These are phyloP conservation scores for Zygoascus hellenicus DNA, from an alignment of 1,139 yeast genomes.

Conservation along the genomic window DNA sequence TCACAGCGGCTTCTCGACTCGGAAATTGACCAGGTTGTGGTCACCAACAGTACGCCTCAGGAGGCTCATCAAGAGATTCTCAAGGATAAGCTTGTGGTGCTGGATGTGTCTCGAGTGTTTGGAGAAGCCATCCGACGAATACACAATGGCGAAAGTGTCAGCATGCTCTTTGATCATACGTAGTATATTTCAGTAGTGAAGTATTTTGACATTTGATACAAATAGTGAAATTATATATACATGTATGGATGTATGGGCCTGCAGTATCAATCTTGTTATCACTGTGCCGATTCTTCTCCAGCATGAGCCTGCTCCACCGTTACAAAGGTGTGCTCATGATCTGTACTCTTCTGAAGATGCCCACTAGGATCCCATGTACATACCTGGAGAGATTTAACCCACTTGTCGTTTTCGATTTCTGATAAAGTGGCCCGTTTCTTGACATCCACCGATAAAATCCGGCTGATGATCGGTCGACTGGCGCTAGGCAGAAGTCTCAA, in stretches of 20 bases:
- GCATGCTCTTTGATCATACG: constrained; percentile 80
- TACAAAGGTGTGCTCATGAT: constrained; percentile 54
- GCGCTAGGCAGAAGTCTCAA: constrained; percentile 83
- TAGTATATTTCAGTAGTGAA: constrained; percentile 10
- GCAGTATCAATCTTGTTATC: no score
- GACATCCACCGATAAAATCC: constrained; percentile 70
- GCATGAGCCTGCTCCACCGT: constrained; percentile 44
- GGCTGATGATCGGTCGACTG: constrained; percentile 68
- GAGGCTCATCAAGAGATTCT: constrained; percentile 43
- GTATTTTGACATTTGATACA: no score
- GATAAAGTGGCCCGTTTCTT: constrained; percentile 59
- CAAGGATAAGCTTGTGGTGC: constrained; percentile 67
- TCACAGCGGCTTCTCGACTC: constrained; percentile 61
- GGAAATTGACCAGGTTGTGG: constrained; percentile 75
- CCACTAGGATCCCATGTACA: constrained; percentile 42
- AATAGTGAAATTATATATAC: no score
- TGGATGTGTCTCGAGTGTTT: constrained; percentile 81
- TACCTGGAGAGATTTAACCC: constrained; percentile 57
- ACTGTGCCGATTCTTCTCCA: constrained; percentile 21
- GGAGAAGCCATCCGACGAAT: constrained; percentile 95
- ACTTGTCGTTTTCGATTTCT: constrained; percentile 61
- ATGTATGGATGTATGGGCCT: no score
- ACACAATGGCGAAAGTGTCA: constrained; percentile 94
- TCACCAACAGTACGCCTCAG: constrained; percentile 94
- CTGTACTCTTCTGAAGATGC: constrained; percentile 41